Evolutionary conservation across 2,329 filamentous ascomycete genomes (phyloP), one percentile per base, ranked within the genome.

Genomic region (Claviceps sp.): DNA sequence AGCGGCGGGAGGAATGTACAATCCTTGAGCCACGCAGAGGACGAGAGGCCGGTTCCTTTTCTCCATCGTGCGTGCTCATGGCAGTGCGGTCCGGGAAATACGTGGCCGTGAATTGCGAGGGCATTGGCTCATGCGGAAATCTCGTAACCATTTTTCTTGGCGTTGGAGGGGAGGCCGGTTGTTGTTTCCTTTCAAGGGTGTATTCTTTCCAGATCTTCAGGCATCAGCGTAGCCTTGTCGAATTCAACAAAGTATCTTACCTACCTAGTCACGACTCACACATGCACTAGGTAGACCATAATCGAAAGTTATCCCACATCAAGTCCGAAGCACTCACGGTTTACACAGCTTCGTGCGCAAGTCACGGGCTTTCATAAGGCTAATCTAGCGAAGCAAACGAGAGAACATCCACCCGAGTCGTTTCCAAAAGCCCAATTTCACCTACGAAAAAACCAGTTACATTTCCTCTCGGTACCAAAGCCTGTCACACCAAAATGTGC

Each of bases 61-160:
- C 50, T 74, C 30, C 64, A 69, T 50, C 65, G 66, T n/a, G 73
- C 70, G 6, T 78, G 76, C 57, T 77, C 75, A 3, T 76, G 71
- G 72, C 63, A 58, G 11, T 78, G 76, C 48, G 61, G 73, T 0
- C 74, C 73, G 37, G n/a, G 20, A 40, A 44, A 18, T 11, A 26
- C 34, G n/a, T 51, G 44, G 47, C 37, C 37, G 13, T 43, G 11
- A n/a, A 20, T 16, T 16, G 18, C 14, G 9, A 13, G 11, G 5
- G 6, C 3, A 18, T 43, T 16, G 20, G 9, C 9, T 2, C 14
- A 16, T 44, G 14, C 16, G 18, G 11, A 6, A 42, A 42, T 18
- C n/a, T 30, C 5, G 5, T 18, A 8, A 18, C 18, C 3, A 20
- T 34, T 34, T 46, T 37, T 46, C 14, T 34, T 46, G 16, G 16